phyloP scores from a whole-genome alignment of 1,284 basidiomycete genomes.

The Melampsora larici-populina region DNA sequence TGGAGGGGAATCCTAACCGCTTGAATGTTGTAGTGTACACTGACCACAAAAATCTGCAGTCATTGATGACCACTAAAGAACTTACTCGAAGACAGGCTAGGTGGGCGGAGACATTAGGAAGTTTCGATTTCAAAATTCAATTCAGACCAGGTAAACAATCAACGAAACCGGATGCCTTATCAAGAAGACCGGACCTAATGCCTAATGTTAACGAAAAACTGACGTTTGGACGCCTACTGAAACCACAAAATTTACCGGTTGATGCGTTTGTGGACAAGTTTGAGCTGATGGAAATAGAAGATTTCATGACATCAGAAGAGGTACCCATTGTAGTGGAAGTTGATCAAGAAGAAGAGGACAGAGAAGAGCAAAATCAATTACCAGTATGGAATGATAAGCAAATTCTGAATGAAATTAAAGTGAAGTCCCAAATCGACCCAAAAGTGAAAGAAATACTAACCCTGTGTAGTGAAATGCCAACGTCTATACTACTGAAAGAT shows the following conservation, averaged over 20 bases:
- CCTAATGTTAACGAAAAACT: not conserved
- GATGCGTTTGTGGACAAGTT: not conserved
- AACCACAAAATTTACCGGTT: not conserved
- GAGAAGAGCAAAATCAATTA: too few species aligned
- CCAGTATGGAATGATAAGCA: too few species aligned
- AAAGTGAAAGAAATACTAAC: too few species aligned
- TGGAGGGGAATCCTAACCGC: not conserved
- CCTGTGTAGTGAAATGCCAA: too few species aligned
- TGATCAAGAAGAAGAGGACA: too few species aligned
- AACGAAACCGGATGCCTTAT: not conserved
- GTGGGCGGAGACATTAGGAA: not conserved
- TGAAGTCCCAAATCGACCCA: too few species aligned
- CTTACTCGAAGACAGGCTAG: not conserved
- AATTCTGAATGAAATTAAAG: too few species aligned
- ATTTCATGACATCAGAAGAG: not conserved
- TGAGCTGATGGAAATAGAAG: too few species aligned
- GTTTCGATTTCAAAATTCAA: not conserved
- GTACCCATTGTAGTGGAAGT: too few species aligned
- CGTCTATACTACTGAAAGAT: too few species aligned
- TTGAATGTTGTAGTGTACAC: conserved; percentile 13
- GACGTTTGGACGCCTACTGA: not conserved
- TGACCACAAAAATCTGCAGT: conserved; percentile 7
- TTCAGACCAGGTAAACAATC: too few species aligned
- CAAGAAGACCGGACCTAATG: not conserved
- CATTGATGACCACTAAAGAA: conserved; percentile 15